Conservation (phyloP, 176 grass and related monocot genomes). For the Eleusine indica region DNA sequence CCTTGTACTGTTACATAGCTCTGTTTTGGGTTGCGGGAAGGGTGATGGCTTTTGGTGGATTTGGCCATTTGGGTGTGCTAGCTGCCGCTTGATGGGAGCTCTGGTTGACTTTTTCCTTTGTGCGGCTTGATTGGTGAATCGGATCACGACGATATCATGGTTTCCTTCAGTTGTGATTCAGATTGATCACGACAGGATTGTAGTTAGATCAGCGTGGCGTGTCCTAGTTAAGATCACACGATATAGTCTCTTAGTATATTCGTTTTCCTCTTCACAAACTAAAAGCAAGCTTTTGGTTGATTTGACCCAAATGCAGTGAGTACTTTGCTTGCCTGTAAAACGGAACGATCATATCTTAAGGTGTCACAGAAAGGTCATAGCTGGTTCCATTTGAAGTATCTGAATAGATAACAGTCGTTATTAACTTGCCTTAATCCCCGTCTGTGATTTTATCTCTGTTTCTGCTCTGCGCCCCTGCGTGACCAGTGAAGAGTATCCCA, state of each 20-base stretch:
- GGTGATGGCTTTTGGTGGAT: slow-evolving; percentile 23
- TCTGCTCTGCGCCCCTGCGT: slow-evolving; percentile 1
- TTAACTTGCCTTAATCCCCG: slow-evolving; percentile 1
- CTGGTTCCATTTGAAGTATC: neutral
- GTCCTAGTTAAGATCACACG: slow-evolving; percentile 2
- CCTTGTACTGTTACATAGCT: slow-evolving; percentile 8
- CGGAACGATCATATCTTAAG: neutral
- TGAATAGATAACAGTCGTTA: neutral
- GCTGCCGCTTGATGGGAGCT: slow-evolving; percentile 19
- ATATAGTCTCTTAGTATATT: neutral
- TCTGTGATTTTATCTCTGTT: neutral
- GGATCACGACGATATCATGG: neutral
- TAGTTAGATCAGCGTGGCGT: neutral
- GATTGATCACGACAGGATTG: neutral
- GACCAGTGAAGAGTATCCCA: neutral
- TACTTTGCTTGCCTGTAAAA: slow-evolving; percentile 5
- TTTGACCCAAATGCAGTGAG: slow-evolving; percentile 12
- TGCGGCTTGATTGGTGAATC: slow-evolving; percentile 14
- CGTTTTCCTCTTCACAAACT: neutral
- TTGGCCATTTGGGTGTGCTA: slow-evolving; percentile 21
- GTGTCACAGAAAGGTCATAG: slow-evolving; percentile 14
- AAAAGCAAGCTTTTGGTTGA: neutral
- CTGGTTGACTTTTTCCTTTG: slow-evolving; percentile 5
- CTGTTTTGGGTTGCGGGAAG: neutral
- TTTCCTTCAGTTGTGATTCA: slow-evolving; percentile 10